These are phyloP conservation scores for Macrotyloma uniflorum DNA, from an alignment of 306 rosid genomes.

Conservation along the genomic window DNA sequence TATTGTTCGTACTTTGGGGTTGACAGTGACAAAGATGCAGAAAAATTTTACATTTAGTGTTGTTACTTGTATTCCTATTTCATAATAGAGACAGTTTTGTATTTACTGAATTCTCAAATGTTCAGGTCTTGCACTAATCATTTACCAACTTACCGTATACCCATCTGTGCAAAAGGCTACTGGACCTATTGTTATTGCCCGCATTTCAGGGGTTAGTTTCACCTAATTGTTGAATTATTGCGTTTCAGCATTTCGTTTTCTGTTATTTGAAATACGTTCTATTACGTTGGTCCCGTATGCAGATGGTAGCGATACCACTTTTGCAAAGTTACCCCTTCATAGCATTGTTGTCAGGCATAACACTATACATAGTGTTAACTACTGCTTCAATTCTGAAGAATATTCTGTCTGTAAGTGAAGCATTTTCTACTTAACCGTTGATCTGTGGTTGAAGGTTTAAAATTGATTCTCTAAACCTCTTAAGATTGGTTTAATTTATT, in stretches of 20 bases:
- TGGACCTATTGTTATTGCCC: constrained; percentile 57
- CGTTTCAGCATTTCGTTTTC: not conserved
- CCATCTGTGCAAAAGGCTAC: constrained; percentile 52
- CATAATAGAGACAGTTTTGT: not conserved
- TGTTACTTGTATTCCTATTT: not conserved
- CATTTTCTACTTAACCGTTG: not conserved
- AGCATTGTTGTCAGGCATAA: constrained; percentile 46
- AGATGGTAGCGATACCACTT: constrained; percentile 43
- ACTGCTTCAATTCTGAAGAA: constrained; percentile 42
- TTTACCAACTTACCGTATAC: constrained; percentile 59
- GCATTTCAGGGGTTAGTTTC: constrained; percentile 60
- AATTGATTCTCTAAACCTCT: not conserved
- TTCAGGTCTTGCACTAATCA: constrained; percentile 61
- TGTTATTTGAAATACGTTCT: not conserved
- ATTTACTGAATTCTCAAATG: constrained; percentile 17
- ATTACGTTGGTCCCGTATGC: constrained; percentile 16
- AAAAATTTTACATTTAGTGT: not conserved
- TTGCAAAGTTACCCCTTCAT: constrained; percentile 54
- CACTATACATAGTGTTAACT: constrained; percentile 34
- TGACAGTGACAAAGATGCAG: not conserved
- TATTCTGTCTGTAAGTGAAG: constrained; percentile 37
- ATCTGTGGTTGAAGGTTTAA: not conserved
- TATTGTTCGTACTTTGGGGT: not conserved
- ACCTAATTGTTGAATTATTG: constrained; percentile 2
- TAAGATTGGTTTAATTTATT: not conserved